A percentile compares a stretch with the other conserved stretches of the same genome.
Conservation (phyloP, 768 basidiomycete genomes). For the Xerocomellus amylosporus region DNA sequence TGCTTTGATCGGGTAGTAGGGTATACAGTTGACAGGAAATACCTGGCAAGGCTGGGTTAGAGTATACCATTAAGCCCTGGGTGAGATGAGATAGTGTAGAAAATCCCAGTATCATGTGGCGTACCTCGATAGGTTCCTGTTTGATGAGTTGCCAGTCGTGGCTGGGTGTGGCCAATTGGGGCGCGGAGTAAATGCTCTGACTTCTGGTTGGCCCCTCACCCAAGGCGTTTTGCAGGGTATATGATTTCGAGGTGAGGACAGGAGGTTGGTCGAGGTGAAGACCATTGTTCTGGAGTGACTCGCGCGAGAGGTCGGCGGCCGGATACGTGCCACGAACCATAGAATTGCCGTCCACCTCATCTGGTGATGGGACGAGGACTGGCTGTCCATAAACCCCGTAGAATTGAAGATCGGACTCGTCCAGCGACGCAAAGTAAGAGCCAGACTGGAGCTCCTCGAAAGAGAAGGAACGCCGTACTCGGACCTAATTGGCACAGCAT, state of each 20-base stretch:
- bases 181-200: neutral
- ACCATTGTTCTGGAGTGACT: neutral
- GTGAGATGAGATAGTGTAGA: slow-evolving; percentile 6
- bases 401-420: slow-evolving; percentile 34
- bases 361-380: slow-evolving; percentile 27
- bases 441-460: slow-evolving; percentile 36
- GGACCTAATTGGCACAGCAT: slow-evolving; percentile 18
- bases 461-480: slow-evolving; percentile 30
- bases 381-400: slow-evolving; percentile 33
- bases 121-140: slow-evolving; percentile 26
- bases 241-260: slow-evolving; percentile 24
- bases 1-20: no score
- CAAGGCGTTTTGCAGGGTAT: slow-evolving; percentile 29
- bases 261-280: slow-evolving; percentile 7
- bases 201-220: slow-evolving; percentile 11
- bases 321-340: slow-evolving; percentile 10
- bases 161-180: neutral
- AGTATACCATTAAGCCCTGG: slow-evolving; percentile 8
- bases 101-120: neutral
- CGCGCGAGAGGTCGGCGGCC: neutral
- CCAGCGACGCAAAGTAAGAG: slow-evolving; percentile 27
- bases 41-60: slow-evolving; percentile 11
- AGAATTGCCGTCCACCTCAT: slow-evolving; percentile 23
- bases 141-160: slow-evolving; percentile 23
- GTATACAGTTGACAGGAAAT: slow-evolving; percentile 14